Percentiles rank a stretch among this genome's conserved stretches.
phyloP scores from a whole-genome alignment of 2,329 filamentous ascomycete genomes.

The Myriosclerotinia scirpicola region DNA sequence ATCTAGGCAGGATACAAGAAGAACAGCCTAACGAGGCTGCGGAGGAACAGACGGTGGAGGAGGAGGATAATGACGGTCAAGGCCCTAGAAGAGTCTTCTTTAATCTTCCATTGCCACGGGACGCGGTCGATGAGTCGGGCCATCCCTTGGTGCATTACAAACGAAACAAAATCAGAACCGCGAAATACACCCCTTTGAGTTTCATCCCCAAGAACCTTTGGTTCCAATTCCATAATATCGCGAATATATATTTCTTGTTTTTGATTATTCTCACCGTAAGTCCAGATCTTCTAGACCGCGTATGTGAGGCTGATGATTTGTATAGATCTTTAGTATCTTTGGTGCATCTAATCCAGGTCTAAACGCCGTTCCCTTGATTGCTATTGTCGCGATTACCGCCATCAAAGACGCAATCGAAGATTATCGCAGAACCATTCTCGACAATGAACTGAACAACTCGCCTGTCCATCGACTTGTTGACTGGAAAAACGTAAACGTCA shows the following conservation, averaged over 20 bases:
- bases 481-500: slow-evolving; percentile 91
- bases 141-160: slow-evolving; percentile 68
- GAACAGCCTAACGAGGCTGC: slow-evolving; percentile 30
- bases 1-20: slow-evolving; percentile 39
- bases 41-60: slow-evolving; percentile 38
- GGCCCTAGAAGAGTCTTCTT: slow-evolving; percentile 70
- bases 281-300: slow-evolving; percentile 32
- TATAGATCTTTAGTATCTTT: slow-evolving; percentile 92
- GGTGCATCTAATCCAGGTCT: slow-evolving; percentile 87
- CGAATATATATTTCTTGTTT: slow-evolving; percentile 98
- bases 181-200: slow-evolving; percentile 93
- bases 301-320: slow-evolving; percentile 34
- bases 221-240: slow-evolving; percentile 98
- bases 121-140: slow-evolving; percentile 78
- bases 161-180: slow-evolving; percentile 95
- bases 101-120: slow-evolving; percentile 75
- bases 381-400: slow-evolving; percentile 84
- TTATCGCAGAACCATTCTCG: slow-evolving; percentile 84
- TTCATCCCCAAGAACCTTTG: slow-evolving; percentile 97
- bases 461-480: slow-evolving; percentile 85
- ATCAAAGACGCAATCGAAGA: slow-evolving; percentile 97
- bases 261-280: slow-evolving; percentile 91
- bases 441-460: slow-evolving; percentile 94
- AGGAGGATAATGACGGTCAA: slow-evolving; percentile 44
- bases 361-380: slow-evolving; percentile 86